phyloP scores from a whole-genome alignment of 176 grass and related monocot genomes.

The Musa acuminata region DNA sequence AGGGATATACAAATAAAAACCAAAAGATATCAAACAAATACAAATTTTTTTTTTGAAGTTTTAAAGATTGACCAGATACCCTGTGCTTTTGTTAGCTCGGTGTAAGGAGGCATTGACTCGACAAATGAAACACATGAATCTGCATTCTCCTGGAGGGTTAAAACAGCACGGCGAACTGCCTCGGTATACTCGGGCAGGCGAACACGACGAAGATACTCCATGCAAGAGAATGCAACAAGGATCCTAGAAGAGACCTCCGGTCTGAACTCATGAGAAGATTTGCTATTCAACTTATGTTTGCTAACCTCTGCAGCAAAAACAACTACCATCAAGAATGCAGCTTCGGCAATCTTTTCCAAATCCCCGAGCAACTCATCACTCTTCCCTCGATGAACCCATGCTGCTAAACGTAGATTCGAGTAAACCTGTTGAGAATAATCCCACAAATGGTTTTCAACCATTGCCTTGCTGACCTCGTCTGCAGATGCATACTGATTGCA shows the following conservation, averaged over 20 bases:
- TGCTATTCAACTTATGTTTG: constrained; percentile 51
- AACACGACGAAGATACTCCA: constrained; percentile 72
- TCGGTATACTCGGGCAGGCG: constrained; percentile 89
- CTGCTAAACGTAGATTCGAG: constrained; percentile 40
- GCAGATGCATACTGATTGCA: constrained; percentile 73
- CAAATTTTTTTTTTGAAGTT: neutral
- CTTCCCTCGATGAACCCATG: constrained; percentile 36
- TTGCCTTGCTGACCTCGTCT: constrained; percentile 32
- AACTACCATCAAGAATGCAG: constrained; percentile 86
- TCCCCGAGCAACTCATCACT: constrained; percentile 36
- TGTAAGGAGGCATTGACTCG: constrained; percentile 66
- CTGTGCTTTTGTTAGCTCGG: constrained; percentile 59
- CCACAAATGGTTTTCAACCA: constrained; percentile 53
- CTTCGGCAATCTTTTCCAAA: constrained; percentile 67
- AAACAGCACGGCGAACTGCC: constrained; percentile 46
- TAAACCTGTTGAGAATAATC: constrained; percentile 59
- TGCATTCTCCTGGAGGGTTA: constrained; percentile 55
- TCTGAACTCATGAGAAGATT: constrained; percentile 26
- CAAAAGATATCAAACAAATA: constrained; percentile 11
- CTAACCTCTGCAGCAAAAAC: constrained; percentile 55
- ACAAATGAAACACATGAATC: constrained; percentile 40
- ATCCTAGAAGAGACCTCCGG: constrained; percentile 57
- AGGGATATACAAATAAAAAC: neutral
- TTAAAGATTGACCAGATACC: constrained; percentile 28
- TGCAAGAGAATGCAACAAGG: constrained; percentile 70